A percentile compares a stretch with the other conserved stretches of the same genome.
phyloP scores from a whole-genome alignment of 768 basidiomycete genomes.

The Psilocybe azurescens region DNA sequence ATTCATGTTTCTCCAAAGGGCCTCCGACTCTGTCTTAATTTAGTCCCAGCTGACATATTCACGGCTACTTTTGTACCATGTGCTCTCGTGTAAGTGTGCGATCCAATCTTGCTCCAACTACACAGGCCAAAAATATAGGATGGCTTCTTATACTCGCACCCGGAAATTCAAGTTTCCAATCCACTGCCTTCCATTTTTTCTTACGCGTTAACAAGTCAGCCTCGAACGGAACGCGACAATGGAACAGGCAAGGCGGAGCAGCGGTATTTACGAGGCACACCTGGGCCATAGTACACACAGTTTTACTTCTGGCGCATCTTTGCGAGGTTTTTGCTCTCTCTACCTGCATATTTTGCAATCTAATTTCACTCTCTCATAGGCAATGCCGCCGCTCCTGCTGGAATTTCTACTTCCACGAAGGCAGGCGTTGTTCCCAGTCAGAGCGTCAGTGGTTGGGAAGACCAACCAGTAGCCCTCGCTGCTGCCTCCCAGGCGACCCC shows the following conservation, averaged over 20 bases:
- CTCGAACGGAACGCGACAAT: slow-evolving; percentile 29
- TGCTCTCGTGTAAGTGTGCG: slow-evolving; percentile 15
- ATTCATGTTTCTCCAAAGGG: slow-evolving; percentile 8
- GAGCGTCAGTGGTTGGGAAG: slow-evolving; percentile 26
- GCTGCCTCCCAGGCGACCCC: slow-evolving; percentile 21
- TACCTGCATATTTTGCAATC: slow-evolving; percentile 1
- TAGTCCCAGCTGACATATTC: slow-evolving; percentile 16
- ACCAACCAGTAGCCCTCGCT: slow-evolving; percentile 18
- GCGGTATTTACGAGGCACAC: slow-evolving; percentile 37
- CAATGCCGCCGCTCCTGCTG: slow-evolving; percentile 39
- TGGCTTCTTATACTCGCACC: slow-evolving; percentile 20
- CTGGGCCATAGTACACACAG: slow-evolving; percentile 34
- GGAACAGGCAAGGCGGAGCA: slow-evolving; percentile 44
- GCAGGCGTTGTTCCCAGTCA: slow-evolving; percentile 16
- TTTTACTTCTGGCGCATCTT: slow-evolving; percentile 35
- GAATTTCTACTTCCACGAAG: slow-evolving; percentile 19
- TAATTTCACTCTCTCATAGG: slow-evolving; percentile 26
- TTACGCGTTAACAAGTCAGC: slow-evolving; percentile 14
- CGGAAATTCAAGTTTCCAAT: slow-evolving; percentile 1
- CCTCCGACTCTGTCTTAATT: slow-evolving; percentile 10
- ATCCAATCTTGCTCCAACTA: slow-evolving; percentile 26
- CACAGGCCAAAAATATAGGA: background rate
- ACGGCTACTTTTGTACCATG: slow-evolving; percentile 14
- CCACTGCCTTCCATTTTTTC: slow-evolving; percentile 12
- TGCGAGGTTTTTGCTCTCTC: slow-evolving; percentile 35